These are phyloP conservation scores for Salix suchowensis DNA, from an alignment of 345 rosid species.

Conservation along the genomic window DNA sequence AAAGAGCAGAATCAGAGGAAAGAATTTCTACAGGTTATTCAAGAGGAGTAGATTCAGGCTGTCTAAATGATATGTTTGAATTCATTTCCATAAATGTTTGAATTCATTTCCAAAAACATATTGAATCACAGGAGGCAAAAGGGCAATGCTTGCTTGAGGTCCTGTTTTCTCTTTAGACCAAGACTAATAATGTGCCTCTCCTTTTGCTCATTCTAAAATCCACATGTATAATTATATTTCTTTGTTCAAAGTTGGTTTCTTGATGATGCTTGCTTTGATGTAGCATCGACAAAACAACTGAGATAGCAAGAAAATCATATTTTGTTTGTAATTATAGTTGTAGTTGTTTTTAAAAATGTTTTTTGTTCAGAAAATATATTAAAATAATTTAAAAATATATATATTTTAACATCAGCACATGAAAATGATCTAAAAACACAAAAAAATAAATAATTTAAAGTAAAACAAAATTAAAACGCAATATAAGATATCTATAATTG, in stretches of 20 bases:
- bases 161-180: not conserved
- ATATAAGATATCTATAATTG: no score
- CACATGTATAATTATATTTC: not conserved
- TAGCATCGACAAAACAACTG: not conserved
- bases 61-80: not conserved
- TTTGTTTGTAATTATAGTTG: no score
- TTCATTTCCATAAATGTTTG: not conserved
- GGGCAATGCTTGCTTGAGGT: not conserved
- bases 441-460: no score
- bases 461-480: no score
- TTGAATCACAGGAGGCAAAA: not conserved
- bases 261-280: not conserved
- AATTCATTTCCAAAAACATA: not conserved
- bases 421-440: no score
- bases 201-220: not conserved
- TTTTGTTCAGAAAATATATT: no score
- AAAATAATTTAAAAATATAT: no score
- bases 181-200: not conserved
- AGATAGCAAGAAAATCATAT: not conserved
- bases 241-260: not conserved
- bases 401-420: no score
- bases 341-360: no score
- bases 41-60: constrained; percentile 26
- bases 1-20: constrained; percentile 12
- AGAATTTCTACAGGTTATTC: constrained; percentile 18